phyloP scores from a whole-genome alignment of 2,329 filamentous ascomycete species.

The Penicillium sp. region DNA sequence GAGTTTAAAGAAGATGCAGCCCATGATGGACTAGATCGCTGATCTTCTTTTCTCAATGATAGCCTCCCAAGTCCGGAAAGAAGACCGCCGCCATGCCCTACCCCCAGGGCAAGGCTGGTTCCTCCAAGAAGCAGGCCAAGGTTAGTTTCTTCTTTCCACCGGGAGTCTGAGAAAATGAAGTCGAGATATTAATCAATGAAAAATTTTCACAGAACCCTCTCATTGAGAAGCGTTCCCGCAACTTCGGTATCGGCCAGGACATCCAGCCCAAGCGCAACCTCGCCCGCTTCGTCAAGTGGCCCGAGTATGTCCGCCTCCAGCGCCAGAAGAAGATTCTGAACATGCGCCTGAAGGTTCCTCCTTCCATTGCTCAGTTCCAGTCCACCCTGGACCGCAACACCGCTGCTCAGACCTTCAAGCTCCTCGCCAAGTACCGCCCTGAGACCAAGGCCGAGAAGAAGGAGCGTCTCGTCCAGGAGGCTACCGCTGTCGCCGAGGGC shows the following conservation, averaged over 20 bases:
- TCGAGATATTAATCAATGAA: slow-evolving; percentile 15
- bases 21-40: slow-evolving; percentile 77
- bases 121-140: slow-evolving; percentile 92
- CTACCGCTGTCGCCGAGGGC: slow-evolving; percentile 94
- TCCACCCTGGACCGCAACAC: slow-evolving; percentile 96
- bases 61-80: slow-evolving; percentile 98
- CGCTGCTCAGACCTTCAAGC: slow-evolving; percentile 95
- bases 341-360: slow-evolving; percentile 97
- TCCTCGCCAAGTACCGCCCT: slow-evolving; percentile 99
- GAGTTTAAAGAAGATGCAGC: slow-evolving; percentile 83
- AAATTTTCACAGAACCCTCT: slow-evolving; percentile 78
- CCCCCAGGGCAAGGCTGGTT: slow-evolving; percentile 85
- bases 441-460: slow-evolving; percentile 99
- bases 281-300: slow-evolving; percentile 98
- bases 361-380: slow-evolving; percentile 96
- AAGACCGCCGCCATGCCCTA: slow-evolving; percentile 97
- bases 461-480: slow-evolving; percentile 97
- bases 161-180: slow-evolving; percentile 9
- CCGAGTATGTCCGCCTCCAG: slow-evolving; percentile 98
- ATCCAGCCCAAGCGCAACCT: slow-evolving; percentile 96
- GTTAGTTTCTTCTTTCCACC: slow-evolving; percentile 57
- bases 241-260: slow-evolving; percentile 99
- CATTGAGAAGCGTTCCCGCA: slow-evolving; percentile 94
- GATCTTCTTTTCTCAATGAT: slow-evolving; percentile 99
- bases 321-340: slow-evolving; percentile 94